phyloP scores from a whole-genome alignment of 2,329 filamentous ascomycete genomes.

The Aspergillus brunneoviolaceus region DNA sequence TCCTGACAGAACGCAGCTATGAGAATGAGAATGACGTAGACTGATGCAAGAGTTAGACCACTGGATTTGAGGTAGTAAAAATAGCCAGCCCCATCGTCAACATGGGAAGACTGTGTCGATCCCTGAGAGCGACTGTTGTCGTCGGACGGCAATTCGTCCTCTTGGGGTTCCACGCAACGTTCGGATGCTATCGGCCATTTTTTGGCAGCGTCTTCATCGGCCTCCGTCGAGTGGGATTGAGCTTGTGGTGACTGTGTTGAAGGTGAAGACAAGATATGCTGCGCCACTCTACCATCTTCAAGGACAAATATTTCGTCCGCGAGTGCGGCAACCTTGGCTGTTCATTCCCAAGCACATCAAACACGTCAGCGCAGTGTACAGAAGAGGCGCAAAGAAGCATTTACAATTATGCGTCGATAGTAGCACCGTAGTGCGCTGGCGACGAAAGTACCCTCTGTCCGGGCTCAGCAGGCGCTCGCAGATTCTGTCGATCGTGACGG shows the following conservation, averaged over 20 bases:
- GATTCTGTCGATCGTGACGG: neutral
- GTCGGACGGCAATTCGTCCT: neutral
- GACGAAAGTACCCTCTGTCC: neutral
- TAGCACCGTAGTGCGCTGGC: neutral
- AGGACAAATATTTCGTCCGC: neutral
- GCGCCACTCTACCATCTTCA: neutral
- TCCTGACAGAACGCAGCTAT: neutral
- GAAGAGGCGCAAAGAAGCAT: too few relatives aligned
- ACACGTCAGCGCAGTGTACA: too few relatives aligned
- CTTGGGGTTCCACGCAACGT: neutral
- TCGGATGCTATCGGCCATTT: neutral
- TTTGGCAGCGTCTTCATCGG: neutral
- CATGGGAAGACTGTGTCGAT: too few relatives aligned
- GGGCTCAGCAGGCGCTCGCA: neutral
- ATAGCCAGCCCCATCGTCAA: neutral
- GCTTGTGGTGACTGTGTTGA: neutral
- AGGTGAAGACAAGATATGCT: too few relatives aligned
- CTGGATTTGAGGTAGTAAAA: neutral
- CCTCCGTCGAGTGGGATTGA: neutral
- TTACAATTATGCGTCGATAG: neutral
- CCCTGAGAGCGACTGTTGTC: neutral
- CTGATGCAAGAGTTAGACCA: neutral
- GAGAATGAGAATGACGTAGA: neutral
- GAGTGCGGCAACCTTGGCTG: neutral
- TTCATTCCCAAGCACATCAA: too few relatives aligned